Percentiles rank a stretch among this genome's conserved stretches.
These are phyloP conservation scores for Rhizopogon rudus DNA, from an alignment of 768 basidiomycete species.

Conservation along the genomic window DNA sequence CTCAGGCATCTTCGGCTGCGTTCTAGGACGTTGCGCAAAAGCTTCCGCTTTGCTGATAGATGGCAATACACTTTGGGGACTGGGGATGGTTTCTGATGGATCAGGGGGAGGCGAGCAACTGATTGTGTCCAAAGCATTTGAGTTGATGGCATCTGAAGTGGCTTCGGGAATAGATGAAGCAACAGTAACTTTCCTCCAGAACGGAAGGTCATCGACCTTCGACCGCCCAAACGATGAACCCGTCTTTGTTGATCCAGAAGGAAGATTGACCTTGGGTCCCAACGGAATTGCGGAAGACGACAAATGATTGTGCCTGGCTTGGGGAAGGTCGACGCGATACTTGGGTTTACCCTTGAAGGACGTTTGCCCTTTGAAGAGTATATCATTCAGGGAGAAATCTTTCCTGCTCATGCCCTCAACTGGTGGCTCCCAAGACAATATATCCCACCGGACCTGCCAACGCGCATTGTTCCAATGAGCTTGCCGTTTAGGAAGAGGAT, in stretches of 20 bases:
- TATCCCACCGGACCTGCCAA: slow-evolving; percentile 49
- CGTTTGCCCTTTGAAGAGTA: slow-evolving; percentile 50
- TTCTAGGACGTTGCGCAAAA: slow-evolving; percentile 36
- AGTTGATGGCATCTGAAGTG: slow-evolving; percentile 10
- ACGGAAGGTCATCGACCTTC: slow-evolving; percentile 30
- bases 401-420: slow-evolving; percentile 57
- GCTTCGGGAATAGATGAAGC: slow-evolving; percentile 11
- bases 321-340: slow-evolving; percentile 35
- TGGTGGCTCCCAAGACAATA: slow-evolving; percentile 69
- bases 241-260: slow-evolving; percentile 19
- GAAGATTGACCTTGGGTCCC: slow-evolving; percentile 36
- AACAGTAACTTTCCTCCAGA: slow-evolving; percentile 32
- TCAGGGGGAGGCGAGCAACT: slow-evolving; percentile 70
- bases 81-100: slow-evolving; percentile 18
- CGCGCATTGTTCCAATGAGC: slow-evolving; percentile 36
- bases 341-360: slow-evolving; percentile 27
- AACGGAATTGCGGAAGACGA: slow-evolving; percentile 4
- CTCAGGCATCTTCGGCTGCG: slow-evolving; percentile 67
- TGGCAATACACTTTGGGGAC: slow-evolving; percentile 28
- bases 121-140: slow-evolving; percentile 40
- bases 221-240: slow-evolving; percentile 18
- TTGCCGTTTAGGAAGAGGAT: slow-evolving; percentile 45
- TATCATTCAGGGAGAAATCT: slow-evolving; percentile 60
- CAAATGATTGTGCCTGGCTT: slow-evolving; percentile 1
- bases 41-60: slow-evolving; percentile 12